phyloP scores from a whole-genome alignment of 2,329 filamentous ascomycete genomes.

The Biscogniauxia marginata region DNA sequence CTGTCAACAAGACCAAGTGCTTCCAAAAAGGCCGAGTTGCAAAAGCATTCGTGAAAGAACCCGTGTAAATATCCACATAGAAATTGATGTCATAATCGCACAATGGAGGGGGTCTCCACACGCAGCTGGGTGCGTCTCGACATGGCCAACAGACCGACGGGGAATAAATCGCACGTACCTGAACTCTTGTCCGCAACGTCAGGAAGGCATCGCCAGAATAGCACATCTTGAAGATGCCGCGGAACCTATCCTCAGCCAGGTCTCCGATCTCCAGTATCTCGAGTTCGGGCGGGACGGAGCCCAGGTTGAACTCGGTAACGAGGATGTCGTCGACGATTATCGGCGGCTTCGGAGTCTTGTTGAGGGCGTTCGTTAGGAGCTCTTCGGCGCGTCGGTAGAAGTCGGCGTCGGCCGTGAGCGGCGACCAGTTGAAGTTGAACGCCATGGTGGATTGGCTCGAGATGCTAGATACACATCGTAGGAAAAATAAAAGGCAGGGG shows the following conservation, averaged over 20 bases:
- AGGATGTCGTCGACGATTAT: slow-evolving; percentile 99
- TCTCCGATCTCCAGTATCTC: slow-evolving; percentile 98
- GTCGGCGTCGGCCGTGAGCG: slow-evolving; percentile 88
- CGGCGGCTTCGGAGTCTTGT: slow-evolving; percentile 96
- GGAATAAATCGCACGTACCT: slow-evolving; percentile 54
- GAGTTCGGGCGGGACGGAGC: slow-evolving; percentile 88
- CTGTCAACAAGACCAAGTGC: slow-evolving; percentile 5
- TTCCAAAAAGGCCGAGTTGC: neutral
- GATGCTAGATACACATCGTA: slow-evolving; percentile 34
- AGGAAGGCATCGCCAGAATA: slow-evolving; percentile 94
- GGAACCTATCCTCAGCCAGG: slow-evolving; percentile 92
- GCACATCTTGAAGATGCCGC: slow-evolving; percentile 99
- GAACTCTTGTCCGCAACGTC: slow-evolving; percentile 92
- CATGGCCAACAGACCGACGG: slow-evolving; percentile 3
- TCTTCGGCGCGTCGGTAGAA: slow-evolving; percentile 90
- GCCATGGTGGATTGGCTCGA: slow-evolving; percentile 68
- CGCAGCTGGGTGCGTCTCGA: no score
- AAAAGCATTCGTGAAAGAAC: neutral
- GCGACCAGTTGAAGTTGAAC: slow-evolving; percentile 99
- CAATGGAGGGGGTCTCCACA: neutral
- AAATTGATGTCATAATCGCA: neutral
- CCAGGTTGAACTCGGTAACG: slow-evolving; percentile 95
- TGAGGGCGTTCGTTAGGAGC: slow-evolving; percentile 89
- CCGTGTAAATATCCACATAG: neutral
- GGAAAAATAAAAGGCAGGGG: neutral